A percentile compares a stretch with the other conserved stretches of the same genome.
These are phyloP conservation scores for Durotheca rogersii DNA, from an alignment of 495 filamentous ascomycete species.

Conservation along the genomic window DNA sequence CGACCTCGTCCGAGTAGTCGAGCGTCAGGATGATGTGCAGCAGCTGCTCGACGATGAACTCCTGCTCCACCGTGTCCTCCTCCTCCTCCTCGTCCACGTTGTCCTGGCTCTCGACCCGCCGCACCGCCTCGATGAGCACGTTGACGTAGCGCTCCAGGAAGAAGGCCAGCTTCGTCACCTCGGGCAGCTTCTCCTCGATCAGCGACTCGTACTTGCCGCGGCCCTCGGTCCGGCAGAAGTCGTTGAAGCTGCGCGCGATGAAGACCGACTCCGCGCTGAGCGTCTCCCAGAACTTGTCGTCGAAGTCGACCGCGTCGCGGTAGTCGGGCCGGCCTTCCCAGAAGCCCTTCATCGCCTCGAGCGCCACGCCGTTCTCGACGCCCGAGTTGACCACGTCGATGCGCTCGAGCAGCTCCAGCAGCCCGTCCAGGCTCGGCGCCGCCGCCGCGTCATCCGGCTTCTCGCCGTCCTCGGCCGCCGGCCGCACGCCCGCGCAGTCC, in stretches of 20 bases:
- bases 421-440: conserved; percentile 66
- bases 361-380: conserved; percentile 81
- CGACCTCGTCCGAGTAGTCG: conserved; percentile 94
- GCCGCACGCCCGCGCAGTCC: conserved; percentile 73
- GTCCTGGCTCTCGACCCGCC: conserved; percentile 55
- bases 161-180: conserved; percentile 84
- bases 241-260: conserved; percentile 86
- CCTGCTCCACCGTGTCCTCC: conserved; percentile 78
- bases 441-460: conserved; percentile 54
- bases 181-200: conserved; percentile 89
- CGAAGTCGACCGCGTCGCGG: conserved; percentile 74
- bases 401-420: conserved; percentile 89
- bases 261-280: conserved; percentile 85
- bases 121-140: conserved; percentile 68
- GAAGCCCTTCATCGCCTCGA: conserved; percentile 91
- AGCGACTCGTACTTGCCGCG: conserved; percentile 69
- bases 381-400: conserved; percentile 92
- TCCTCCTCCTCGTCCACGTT: conserved; percentile 63
- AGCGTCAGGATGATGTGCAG: conserved; percentile 87
- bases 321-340: conserved; percentile 95
- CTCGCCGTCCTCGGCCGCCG: conserved; percentile 45
- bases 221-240: conserved; percentile 74
- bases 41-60: conserved; percentile 94
- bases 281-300: conserved; percentile 84
- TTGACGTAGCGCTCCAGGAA: conserved; percentile 78